Base-by-base conservation (phyloP, 805 yeast genomes). In the Danielia reshetovae region DNA sequence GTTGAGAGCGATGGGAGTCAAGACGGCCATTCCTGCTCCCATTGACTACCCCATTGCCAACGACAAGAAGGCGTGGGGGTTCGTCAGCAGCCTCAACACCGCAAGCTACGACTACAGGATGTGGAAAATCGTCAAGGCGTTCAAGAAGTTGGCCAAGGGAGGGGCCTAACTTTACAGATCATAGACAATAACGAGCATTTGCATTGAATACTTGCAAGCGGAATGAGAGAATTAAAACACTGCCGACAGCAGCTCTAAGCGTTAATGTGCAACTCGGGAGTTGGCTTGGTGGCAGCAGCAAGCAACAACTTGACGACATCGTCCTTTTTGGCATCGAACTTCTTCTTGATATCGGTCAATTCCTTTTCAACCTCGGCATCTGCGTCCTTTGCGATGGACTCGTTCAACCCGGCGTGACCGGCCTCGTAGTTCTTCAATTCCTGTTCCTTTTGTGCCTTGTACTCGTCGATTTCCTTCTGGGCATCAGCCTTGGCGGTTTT, bases 401-500 rank as follows among this genome's bases (percentile, higher is more conserved):
- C 82, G 58, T 88, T 86, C 48, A 79, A 70, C 10, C 88, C 88
- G 38, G 81, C 74, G 56, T 84, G 86, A 59, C 80, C 78, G 26
- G 72, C 63, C 59, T 86, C 93, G 53, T 72, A 81, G 44, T 76
- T 12, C 56, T 76, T 74, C 63, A 90, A 77, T 64, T 90, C 96
- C 30, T 65, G 68, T 45, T 89, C 96, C 70, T 89, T 90, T 59
- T 79, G 75, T 32, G 71, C 59, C 72, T 85, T 89, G 75, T 93
- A 93, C 37, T 78, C 81, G 46, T 80, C 84, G 52, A 93, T 86
- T 63, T 93, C 98, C 37, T 72, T 67, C 45, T 87, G 83, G 24
- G 98, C 98, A 60, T 93, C 97, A 16, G 81, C 68, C 70, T 88
- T 90, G 34, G 97, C 96, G 30, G 93, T 89, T 76, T 90, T 93